Base-by-base conservation (phyloP, 164 flowering plant species). In the Vitis amurensis region DNA sequence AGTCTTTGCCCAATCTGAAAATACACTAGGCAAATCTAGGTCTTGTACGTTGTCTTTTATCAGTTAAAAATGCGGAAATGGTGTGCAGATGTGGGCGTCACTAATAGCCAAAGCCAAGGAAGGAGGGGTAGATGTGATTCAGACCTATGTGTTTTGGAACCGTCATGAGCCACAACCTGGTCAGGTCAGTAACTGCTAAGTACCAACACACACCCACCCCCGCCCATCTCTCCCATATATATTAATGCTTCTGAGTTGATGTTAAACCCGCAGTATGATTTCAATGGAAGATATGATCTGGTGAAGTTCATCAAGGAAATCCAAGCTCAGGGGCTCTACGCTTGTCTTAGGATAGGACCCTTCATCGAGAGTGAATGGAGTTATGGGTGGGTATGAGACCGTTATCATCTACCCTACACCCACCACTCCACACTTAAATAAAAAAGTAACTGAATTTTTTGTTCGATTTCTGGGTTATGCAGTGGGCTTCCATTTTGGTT, bases 401-500 rank as follows among this genome's bases (percentile, higher is more conserved):
- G 7, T 3, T 37, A 37, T 37, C 44, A 37, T 37, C 8, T 37
- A 31, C 44, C 44, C 44, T 31, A 37, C 7, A 4, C 44, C 44
- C 44, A 37, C 7, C 44, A 37, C 7, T 37, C 7, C 44, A 37
- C 44, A 37, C 44, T 3, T 0, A 0, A 37, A 37, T 6, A 37
- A 37, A 23, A 37, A 37, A 37, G 44, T 3, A 7, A 37, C 44
- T 37, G 44, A 37, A 37, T 4, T 50, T 23, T 57, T 31, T 73
- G 12, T 67, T 23, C 27, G 27, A 23, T 23, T 23, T 23, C 27
- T 50, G n/a, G 65, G 51, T 37, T 77, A 3, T 37, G 73, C 86
- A 92, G 97, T 19, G 98, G 98, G 2, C 64, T 91, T 1, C 98
- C 98, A 1, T 83, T 89, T 74, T 92, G 98, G 98, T 75, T 92